A percentile compares a stretch with the other conserved stretches of the same genome.
Evolutionary conservation across 805 yeast genomes (phyloP).

Genomic region (Cyberlindnera suaveolens): DNA sequence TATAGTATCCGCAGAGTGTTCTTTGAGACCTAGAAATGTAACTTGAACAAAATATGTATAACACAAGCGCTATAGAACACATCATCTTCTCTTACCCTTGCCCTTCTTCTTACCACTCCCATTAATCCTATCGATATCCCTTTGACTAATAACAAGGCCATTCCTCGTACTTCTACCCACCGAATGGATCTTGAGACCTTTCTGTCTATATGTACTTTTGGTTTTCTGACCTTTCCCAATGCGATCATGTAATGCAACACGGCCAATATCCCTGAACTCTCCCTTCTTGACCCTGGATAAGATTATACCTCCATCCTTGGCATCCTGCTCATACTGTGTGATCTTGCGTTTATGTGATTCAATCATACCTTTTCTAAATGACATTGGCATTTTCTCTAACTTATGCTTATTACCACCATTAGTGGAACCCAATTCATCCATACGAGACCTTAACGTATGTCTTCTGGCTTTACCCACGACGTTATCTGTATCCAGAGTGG

Average conservation of each 20-base stretch:
- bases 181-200: conserved; percentile 72
- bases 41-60: too few species aligned
- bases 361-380: conserved; percentile 80
- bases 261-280: conserved; percentile 53
- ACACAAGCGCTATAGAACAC: background rate
- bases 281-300: conserved; percentile 67
- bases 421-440: conserved; percentile 40
- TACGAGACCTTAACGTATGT: conserved; percentile 54
- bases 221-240: conserved; percentile 46
- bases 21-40: too few species aligned
- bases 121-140: conserved; percentile 52
- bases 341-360: conserved; percentile 46
- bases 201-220: conserved; percentile 45
- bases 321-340: conserved; percentile 61
- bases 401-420: conserved; percentile 31
- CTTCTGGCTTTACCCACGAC: conserved; percentile 60
- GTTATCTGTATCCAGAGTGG: conserved; percentile 53
- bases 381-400: conserved; percentile 83
- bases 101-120: conserved; percentile 13
- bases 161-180: conserved; percentile 75
- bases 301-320: conserved; percentile 87
- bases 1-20: too few species aligned
- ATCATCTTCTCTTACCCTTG: background rate
- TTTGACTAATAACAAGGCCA: conserved; percentile 65
- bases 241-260: conserved; percentile 30